Evolutionary conservation across 257 asterid genomes (phyloP).

Genomic region (Forsythia suspensa): DNA sequence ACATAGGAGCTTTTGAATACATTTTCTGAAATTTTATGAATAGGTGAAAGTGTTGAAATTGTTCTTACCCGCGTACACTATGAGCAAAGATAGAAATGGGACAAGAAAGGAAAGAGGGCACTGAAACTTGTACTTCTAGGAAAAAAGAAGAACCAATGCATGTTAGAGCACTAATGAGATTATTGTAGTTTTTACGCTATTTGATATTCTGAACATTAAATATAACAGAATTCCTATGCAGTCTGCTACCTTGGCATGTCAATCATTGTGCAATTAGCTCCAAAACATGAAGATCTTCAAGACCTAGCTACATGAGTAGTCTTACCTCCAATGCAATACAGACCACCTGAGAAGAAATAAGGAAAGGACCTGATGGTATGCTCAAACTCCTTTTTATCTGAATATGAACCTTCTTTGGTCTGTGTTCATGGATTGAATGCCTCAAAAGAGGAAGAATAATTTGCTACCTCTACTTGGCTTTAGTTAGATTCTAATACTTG

Average conservation of each 20-base stretch:
- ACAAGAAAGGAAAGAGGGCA: not conserved
- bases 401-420: constrained; percentile 16
- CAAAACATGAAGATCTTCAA: constrained; percentile 51
- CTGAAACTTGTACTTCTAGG: not conserved
- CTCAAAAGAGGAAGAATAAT: not conserved
- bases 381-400: constrained; percentile 15
- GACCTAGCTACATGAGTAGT: constrained; percentile 51
- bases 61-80: not conserved
- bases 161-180: constrained; percentile 15
- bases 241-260: constrained; percentile 80
- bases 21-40: too few relatives aligned
- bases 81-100: constrained; percentile 2
- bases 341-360: constrained; percentile 56
- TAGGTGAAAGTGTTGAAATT: too few relatives aligned
- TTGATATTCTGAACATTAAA: constrained; percentile 25
- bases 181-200: constrained; percentile 25
- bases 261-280: constrained; percentile 54
- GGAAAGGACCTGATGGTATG: not conserved
- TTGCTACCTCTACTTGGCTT: constrained; percentile 1
- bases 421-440: constrained; percentile 14
- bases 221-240: constrained; percentile 72
- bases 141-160: too few relatives aligned
- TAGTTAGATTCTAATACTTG: constrained; percentile 3
- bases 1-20: too few relatives aligned
- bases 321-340: constrained; percentile 62